Evolutionary conservation across 2,329 filamentous ascomycete species (phyloP).

Genomic region (Claviceps maximensis): DNA sequence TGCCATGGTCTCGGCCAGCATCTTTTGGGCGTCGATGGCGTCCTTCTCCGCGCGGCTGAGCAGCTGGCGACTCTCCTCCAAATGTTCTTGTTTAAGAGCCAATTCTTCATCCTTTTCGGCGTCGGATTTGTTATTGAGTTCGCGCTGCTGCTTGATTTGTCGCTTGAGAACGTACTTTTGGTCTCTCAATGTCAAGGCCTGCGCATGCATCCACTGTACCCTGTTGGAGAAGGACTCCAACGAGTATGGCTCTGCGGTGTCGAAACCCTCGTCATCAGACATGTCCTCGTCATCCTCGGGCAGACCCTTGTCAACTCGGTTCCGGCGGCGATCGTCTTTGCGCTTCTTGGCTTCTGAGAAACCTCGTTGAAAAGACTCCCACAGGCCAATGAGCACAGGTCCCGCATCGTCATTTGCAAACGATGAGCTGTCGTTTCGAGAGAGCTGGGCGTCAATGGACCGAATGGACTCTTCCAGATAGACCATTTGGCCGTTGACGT

Average conservation of each 20-base stretch:
- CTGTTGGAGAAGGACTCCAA: constrained; percentile 64
- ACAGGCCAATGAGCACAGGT: constrained; percentile 37
- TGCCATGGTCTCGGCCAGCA: constrained; percentile 33
- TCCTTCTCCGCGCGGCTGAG: constrained; percentile 26
- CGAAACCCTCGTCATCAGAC: constrained; percentile 47
- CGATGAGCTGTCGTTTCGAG: constrained; percentile 18
- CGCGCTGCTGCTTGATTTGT: constrained; percentile 90
- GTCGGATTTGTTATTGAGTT: constrained; percentile 80
- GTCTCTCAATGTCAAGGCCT: constrained; percentile 66
- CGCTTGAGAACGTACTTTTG: constrained; percentile 82
- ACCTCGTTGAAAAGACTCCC: constrained; percentile 39
- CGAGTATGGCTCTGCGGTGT: constrained; percentile 51
- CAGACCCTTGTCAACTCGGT: constrained; percentile 42
- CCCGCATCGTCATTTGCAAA: constrained; percentile 40
- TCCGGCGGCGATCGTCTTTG: constrained; percentile 38
- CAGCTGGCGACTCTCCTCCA: constrained; percentile 30
- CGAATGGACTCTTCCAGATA: constrained; percentile 52
- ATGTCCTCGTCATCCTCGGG: constrained; percentile 43
- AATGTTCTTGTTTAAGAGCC: constrained; percentile 41
- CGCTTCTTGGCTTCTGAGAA: constrained; percentile 42
- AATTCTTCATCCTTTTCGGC: constrained; percentile 53
- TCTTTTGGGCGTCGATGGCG: constrained; percentile 27
- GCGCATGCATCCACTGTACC: constrained; percentile 65
- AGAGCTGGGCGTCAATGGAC: constrained; percentile 31
- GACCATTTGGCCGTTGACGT: constrained; percentile 51